Evolutionary conservation across 2,329 filamentous ascomycete species (phyloP).

Genomic region (Penicillium sp.): DNA sequence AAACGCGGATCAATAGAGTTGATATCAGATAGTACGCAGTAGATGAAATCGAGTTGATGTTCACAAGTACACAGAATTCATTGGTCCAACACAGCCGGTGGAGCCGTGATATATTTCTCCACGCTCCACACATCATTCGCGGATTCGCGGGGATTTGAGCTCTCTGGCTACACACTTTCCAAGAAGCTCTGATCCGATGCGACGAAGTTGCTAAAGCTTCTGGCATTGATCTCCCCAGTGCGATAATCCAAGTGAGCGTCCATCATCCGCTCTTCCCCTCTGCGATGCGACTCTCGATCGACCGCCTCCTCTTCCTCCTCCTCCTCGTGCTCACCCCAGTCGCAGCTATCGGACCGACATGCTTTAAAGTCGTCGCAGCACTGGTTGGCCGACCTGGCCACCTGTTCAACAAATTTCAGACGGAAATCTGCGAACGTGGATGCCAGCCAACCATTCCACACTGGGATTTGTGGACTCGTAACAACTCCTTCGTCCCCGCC

Average conservation of each 20-base stretch:
- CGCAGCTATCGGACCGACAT: conserved; percentile 55
- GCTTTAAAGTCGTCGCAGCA: conserved; percentile 80
- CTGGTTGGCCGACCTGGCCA: conserved; percentile 29
- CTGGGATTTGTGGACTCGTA: conserved; percentile 37
- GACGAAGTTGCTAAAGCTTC: too few species aligned
- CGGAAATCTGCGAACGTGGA: conserved; percentile 31
- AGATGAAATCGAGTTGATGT: neutral
- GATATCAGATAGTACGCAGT: neutral
- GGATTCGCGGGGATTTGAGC: neutral
- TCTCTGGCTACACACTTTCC: neutral
- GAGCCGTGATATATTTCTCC: conserved; percentile 3
- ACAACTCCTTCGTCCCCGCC: conserved; percentile 34
- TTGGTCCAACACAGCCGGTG: neutral
- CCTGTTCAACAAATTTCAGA: conserved; percentile 32
- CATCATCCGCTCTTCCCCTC: conserved; percentile 4
- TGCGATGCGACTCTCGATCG: conserved; percentile 21
- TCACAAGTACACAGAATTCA: neutral
- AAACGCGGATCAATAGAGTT: neutral
- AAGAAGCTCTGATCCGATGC: too few species aligned
- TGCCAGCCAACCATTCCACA: conserved; percentile 33
- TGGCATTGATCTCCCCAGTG: neutral
- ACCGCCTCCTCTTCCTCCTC: conserved; percentile 19
- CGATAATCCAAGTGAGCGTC: neutral
- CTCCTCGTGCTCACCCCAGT: conserved; percentile 15
- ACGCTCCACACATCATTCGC: neutral